Evolutionary conservation across 2,329 filamentous ascomycete genomes (phyloP).

Genomic region (Calonectria montana): DNA sequence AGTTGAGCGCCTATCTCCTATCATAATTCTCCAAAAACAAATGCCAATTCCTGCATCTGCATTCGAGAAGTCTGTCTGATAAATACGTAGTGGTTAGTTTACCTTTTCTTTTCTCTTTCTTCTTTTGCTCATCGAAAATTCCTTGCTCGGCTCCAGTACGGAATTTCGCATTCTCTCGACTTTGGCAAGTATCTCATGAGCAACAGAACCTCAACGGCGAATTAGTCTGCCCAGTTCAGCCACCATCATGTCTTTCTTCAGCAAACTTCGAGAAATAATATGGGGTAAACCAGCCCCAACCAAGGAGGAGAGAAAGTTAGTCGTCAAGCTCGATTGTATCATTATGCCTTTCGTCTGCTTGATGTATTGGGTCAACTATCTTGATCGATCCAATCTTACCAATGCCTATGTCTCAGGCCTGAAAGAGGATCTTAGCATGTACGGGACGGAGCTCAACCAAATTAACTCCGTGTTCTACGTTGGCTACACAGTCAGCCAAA

Average conservation of each 20-base stretch:
- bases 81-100: too few species aligned
- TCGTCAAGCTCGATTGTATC: conserved; percentile 15
- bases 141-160: too few species aligned
- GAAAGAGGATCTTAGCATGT: conserved; percentile 45
- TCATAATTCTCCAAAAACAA: too few species aligned
- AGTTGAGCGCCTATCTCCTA: too few species aligned
- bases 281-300: conserved; percentile 23
- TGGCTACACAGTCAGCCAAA: conserved; percentile 59
- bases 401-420: conserved; percentile 49
- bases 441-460: conserved; percentile 33
- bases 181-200: neutral
- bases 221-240: neutral
- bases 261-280: conserved; percentile 17
- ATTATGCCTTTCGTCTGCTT: conserved; percentile 4
- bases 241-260: conserved; percentile 7
- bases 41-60: too few species aligned
- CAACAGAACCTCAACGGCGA: too few species aligned
- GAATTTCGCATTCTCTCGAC: neutral
- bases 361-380: conserved; percentile 18
- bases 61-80: too few species aligned
- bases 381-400: conserved; percentile 35
- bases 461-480: conserved; percentile 3
- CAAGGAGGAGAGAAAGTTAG: conserved; percentile 8
- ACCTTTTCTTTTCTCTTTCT: too few species aligned
- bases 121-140: too few species aligned